Evolutionary conservation across 768 basidiomycete genomes (phyloP).

Genomic region (Tulasnella calospora): DNA sequence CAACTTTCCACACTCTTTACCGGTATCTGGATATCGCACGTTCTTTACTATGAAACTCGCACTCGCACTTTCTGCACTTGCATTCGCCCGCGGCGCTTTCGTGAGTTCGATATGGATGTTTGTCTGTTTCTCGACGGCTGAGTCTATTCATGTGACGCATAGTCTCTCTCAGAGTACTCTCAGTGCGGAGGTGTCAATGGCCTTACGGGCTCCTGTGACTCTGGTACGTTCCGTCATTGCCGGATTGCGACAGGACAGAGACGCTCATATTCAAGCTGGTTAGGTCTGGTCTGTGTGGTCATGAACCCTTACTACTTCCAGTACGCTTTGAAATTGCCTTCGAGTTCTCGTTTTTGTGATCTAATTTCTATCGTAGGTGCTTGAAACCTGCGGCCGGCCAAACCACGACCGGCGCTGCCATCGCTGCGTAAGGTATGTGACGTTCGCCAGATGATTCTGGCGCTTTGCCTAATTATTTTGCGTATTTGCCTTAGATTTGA

Average conservation of each 20-base stretch:
- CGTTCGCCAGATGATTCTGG: not conserved
- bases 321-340: not conserved
- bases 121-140: not conserved
- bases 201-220: not conserved
- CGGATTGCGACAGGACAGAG: not conserved
- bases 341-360: not conserved
- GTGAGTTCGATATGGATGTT: not conserved
- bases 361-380: not conserved
- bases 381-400: not conserved
- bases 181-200: constrained; percentile 1
- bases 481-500: not conserved
- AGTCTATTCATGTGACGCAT: not conserved
- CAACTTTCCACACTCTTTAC: not conserved
- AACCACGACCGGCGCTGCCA: not conserved
- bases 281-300: not conserved
- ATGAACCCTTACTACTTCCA: not conserved
- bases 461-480: not conserved
- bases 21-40: constrained; percentile 4
- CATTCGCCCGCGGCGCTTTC: not conserved
- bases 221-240: not conserved
- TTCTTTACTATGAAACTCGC: constrained; percentile 1
- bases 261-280: not conserved
- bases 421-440: not conserved
- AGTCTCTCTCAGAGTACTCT: not conserved
- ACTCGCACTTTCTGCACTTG: not conserved